A percentile compares a stretch with the other conserved stretches of the same genome.
These are phyloP conservation scores for Rosa lucieae DNA, from an alignment of 306 rosid species.

Conservation along the genomic window DNA sequence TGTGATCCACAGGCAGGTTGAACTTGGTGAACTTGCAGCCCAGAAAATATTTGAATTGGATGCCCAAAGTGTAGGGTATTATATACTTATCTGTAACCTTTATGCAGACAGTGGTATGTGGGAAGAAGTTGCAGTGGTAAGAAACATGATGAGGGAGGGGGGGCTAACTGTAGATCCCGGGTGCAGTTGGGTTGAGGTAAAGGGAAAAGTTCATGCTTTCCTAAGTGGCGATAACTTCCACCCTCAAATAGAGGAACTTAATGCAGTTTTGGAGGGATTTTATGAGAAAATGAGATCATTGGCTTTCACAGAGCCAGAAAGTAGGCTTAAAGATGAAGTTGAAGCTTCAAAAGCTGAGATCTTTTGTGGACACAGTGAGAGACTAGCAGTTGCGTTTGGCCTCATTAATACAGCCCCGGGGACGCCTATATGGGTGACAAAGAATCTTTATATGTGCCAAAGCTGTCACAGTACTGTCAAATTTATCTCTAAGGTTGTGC, in stretches of 20 bases:
- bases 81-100: constrained; percentile 69
- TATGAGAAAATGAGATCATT: constrained; percentile 66
- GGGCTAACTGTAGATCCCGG: constrained; percentile 82
- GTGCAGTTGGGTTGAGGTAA: constrained; percentile 90
- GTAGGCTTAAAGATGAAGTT: constrained; percentile 36
- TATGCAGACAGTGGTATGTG: constrained; percentile 66
- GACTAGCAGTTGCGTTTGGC: constrained; percentile 71
- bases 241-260: constrained; percentile 63
- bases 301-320: constrained; percentile 40
- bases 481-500: constrained; percentile 70
- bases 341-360: constrained; percentile 84
- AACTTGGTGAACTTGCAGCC: constrained; percentile 86
- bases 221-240: constrained; percentile 71
- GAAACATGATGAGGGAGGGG: constrained; percentile 67
- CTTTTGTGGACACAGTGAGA: constrained; percentile 93
- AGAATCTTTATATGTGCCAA: constrained; percentile 85
- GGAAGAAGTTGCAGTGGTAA: constrained; percentile 70
- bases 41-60: constrained; percentile 56
- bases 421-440: constrained; percentile 77
- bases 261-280: constrained; percentile 62
- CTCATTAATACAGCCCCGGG: constrained; percentile 85
- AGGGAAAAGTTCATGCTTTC: constrained; percentile 87
- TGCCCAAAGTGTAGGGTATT: constrained; percentile 62
- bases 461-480: constrained; percentile 68
- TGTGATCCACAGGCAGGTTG: constrained; percentile 62